Evolutionary conservation across 1,139 yeast species (phyloP).

Genomic region (Lodderomyces parapsilosis): DNA sequence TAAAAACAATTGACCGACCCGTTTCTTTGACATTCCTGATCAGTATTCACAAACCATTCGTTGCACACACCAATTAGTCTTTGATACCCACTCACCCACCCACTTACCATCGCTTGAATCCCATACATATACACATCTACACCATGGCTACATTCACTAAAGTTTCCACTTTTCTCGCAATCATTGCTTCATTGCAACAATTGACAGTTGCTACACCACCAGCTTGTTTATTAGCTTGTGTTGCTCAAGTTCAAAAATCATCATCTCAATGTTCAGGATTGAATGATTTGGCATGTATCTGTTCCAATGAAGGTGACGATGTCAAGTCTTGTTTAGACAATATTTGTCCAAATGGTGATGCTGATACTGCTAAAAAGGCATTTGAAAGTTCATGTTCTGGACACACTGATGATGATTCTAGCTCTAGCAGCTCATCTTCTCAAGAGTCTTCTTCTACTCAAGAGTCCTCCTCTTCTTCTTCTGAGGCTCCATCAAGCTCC

Average conservation of each 20-base stretch:
- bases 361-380: conserved; percentile 55
- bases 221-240: conserved; percentile 89
- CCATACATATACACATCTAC: not conserved
- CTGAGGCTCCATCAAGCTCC: conserved; percentile 26
- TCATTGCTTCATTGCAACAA: conserved; percentile 47
- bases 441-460: conserved; percentile 29
- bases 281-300: conserved; percentile 64
- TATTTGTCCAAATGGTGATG: conserved; percentile 63
- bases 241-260: conserved; percentile 58
- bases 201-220: conserved; percentile 73
- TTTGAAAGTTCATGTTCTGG: conserved; percentile 56
- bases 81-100: not conserved
- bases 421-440: conserved; percentile 23
- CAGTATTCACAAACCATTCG: not conserved
- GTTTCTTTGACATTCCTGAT: not conserved
- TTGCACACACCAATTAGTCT: not conserved
- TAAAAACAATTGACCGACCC: too few species aligned
- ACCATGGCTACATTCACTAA: conserved; percentile 20
- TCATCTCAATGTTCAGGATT: conserved; percentile 55
- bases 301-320: conserved; percentile 50
- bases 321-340: conserved; percentile 60
- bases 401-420: conserved; percentile 20
- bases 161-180: conserved; percentile 48
- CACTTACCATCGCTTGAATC: not conserved
- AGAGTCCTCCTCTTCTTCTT: conserved; percentile 27